Evolutionary conservation across 1,139 yeast genomes (phyloP), one percentile per base, ranked within the genome.

Genomic region (Pichia sp.): DNA sequence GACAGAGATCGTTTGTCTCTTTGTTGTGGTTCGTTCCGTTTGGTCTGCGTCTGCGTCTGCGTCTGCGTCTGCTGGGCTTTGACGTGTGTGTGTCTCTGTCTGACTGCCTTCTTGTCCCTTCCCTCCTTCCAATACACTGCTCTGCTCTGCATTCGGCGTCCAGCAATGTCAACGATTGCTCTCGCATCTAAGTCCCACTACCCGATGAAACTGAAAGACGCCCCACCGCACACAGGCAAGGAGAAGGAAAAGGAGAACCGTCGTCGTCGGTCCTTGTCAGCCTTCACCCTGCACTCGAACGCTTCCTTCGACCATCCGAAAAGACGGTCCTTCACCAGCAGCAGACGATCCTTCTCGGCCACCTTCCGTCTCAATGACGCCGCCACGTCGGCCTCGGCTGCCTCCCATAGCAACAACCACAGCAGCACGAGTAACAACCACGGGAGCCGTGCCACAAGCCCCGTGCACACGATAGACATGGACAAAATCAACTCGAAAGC

Each of bases 291-390:
- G 5, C 51, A 54, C 29, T 47, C 56, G 30, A 54, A 54, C 10
- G 8, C 42, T 4, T 52, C 57, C 1, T 48, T 49, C 16, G 59
- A 56, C 31, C 52, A 51, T 11, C 53, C 50, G 1, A 59, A 57
- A 13, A 54, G 59, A 42, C 53, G 55, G 38, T 53, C 57, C 5
- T 56, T 47, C 23, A 47, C 54, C 10, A 49, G 50, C 7, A 56
- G 51, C 15, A 51, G 57, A 40, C 47, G 55, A 30, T 54, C 59
- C 7, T 56, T 54, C n/a, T 52, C 57, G 10, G 10, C 49, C 19
- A 45, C 43, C 13, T 47, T 26, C 31, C 29, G 31, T n/a, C n/a
- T 26, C 19, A 19, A 19, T 19, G 23, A 19, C 23, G 23, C 23
- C 23, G 23, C 23, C 23, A 19, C 23, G 23, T 19, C 23, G 23